phyloP scores from a whole-genome alignment of 2,329 filamentous ascomycete genomes.

The Metarhizium album region DNA sequence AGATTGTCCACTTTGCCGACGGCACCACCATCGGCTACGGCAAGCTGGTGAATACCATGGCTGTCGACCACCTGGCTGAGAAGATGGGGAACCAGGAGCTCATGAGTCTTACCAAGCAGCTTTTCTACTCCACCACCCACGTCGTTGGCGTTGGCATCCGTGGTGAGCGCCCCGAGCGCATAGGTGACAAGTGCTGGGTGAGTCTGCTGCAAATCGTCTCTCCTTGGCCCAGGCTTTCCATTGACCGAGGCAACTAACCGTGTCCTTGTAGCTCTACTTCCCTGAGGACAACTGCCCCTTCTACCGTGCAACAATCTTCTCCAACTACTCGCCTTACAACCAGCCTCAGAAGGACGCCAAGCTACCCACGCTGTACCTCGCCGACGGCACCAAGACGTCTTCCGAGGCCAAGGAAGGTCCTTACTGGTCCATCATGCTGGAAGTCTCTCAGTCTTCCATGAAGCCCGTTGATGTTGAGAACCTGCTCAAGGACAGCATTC shows the following conservation, averaged over 20 bases:
- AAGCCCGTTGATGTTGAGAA: slow-evolving; percentile 86
- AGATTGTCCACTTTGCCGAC: slow-evolving; percentile 71
- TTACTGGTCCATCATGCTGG: slow-evolving; percentile 99
- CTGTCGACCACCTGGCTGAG: slow-evolving; percentile 79
- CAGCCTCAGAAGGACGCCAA: slow-evolving; percentile 76
- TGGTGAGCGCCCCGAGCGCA: slow-evolving; percentile 82
- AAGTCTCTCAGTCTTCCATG: slow-evolving; percentile 90
- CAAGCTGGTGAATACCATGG: slow-evolving; percentile 93
- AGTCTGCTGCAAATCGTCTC: slow-evolving; percentile 18
- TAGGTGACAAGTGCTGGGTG: slow-evolving; percentile 99
- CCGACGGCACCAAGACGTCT: slow-evolving; percentile 71
- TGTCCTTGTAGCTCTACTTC: slow-evolving; percentile 67
- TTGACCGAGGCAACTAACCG: neutral
- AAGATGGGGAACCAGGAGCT: slow-evolving; percentile 82
- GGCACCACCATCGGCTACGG: slow-evolving; percentile 84
- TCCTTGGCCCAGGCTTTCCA: neutral
- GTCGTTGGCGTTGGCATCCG: slow-evolving; percentile 94
- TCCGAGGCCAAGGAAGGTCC: slow-evolving; percentile 72
- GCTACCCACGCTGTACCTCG: slow-evolving; percentile 77
- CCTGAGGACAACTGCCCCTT: slow-evolving; percentile 98
- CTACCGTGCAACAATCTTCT: slow-evolving; percentile 99
- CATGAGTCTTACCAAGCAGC: slow-evolving; percentile 70
- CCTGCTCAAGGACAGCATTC: slow-evolving; percentile 81
- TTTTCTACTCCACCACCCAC: slow-evolving; percentile 96
- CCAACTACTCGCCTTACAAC: slow-evolving; percentile 99